Base-by-base conservation (phyloP, 305 asterid genomes). In the Lippia alba region DNA sequence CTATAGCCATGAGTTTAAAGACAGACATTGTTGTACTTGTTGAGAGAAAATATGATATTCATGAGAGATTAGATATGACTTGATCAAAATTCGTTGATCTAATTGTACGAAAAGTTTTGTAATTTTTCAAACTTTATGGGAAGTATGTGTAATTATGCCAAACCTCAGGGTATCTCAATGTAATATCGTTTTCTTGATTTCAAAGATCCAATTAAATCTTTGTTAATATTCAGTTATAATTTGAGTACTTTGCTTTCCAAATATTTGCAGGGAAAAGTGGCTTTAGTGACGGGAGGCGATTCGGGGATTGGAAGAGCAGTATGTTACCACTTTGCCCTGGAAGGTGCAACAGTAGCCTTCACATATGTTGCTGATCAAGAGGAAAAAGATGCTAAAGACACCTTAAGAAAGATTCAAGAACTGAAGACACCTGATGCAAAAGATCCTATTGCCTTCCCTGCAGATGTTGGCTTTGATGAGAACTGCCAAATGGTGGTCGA, bases 251-350 rank as follows among this genome's bases (percentile, higher is more conserved):
- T 24, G 30, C 30, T 9, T 6, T 20, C 17, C 8, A 15, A 5
- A 18, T 30, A 53, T 4, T 55, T 39, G 18, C 11, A 92, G 96
- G 96, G 93, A 0, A 92, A 87, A 77, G 73, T 92, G 51, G 97
- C 96, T 2, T 64, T 90, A 36, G 91, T 87, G 69, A 84, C 90
- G 0, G 98, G 97, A 0, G 97, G 97, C 0, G 98, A 90, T 67
- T 90, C 96, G 1, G 98, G 97, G 12, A 92, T 88, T 0, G 94
- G 98, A 1, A 84, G 92, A 9, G 96, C 97, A 0, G 96, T 90
- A 39, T 72, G 86, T 55, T 86, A 84, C 60, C 76, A 83, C 78
- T 92, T 88, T 30, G 91, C 87, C 0, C 61, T 74, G 8, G 98
- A 92, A 61, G 98, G 98, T 0, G 98, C 96, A 7, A 88, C 89